Percentiles rank a stretch among this genome's conserved stretches.
These are phyloP conservation scores for Hypoxylon cercidicola DNA, from an alignment of 495 filamentous ascomycete genomes.

Conservation along the genomic window DNA sequence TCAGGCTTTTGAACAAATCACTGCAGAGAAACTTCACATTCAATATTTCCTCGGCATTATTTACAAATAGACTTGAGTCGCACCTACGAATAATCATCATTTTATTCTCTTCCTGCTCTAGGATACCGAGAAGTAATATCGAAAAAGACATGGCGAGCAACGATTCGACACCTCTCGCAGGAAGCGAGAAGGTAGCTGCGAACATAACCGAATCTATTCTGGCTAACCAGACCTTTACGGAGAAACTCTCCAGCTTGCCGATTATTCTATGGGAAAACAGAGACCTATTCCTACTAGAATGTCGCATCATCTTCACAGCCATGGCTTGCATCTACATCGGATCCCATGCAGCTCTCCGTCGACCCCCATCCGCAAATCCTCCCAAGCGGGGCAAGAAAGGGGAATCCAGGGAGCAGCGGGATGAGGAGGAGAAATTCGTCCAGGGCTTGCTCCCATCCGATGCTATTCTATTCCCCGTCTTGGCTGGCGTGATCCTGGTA, in stretches of 20 bases:
- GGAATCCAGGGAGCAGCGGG: conserved; percentile 59
- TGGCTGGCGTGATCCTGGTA: conserved; percentile 76
- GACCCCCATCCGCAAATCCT: conserved; percentile 80
- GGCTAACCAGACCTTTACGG: conserved; percentile 28
- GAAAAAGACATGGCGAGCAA: conserved; percentile 39
- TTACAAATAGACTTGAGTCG: background rate
- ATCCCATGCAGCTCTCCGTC: conserved; percentile 64
- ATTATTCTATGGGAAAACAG: conserved; percentile 67
- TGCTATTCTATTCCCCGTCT: conserved; percentile 86
- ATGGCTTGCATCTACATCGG: conserved; percentile 58
- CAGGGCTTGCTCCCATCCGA: conserved; percentile 84
- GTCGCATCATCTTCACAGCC: conserved; percentile 53
- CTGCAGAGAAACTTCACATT: background rate
- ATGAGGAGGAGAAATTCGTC: conserved; percentile 71
- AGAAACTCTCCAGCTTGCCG: conserved; percentile 35
- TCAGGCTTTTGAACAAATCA: background rate
- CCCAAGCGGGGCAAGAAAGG: conserved; percentile 60
- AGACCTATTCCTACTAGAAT: conserved; percentile 55
- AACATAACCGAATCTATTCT: conserved; percentile 29
- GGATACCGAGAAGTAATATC: too few relatives aligned
- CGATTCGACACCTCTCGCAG: conserved; percentile 28
- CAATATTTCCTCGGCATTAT: too few relatives aligned
- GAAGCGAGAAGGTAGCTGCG: conserved; percentile 35
- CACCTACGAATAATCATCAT: background rate
- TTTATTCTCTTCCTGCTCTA: background rate